phyloP scores from a whole-genome alignment of 2,329 filamentous ascomycete genomes.

The Fusarium sp. region DNA sequence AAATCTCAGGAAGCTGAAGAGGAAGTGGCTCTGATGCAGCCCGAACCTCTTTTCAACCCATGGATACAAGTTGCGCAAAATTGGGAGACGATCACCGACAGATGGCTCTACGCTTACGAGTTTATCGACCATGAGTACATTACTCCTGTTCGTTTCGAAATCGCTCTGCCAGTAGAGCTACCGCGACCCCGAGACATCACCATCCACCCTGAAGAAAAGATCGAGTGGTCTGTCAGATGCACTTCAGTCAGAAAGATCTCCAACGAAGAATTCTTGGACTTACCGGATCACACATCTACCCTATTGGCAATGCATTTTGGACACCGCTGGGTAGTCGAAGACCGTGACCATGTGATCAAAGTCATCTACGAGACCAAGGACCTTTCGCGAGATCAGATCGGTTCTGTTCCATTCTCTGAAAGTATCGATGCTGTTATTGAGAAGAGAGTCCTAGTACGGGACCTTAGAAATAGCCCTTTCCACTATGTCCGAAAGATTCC shows the following conservation, averaged over 20 bases:
- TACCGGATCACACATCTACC: constrained; percentile 59
- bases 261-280: constrained; percentile 18
- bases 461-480: constrained; percentile 53
- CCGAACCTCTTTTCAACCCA: constrained; percentile 58
- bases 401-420: constrained; percentile 45
- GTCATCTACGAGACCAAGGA: constrained; percentile 49
- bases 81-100: constrained; percentile 53
- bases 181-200: constrained; percentile 53
- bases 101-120: constrained; percentile 49
- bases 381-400: constrained; percentile 51
- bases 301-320: constrained; percentile 62
- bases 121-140: constrained; percentile 52
- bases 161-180: constrained; percentile 60
- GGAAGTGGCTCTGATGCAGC: constrained; percentile 49
- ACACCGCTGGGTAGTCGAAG: constrained; percentile 59
- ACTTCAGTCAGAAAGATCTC: constrained; percentile 34
- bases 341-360: constrained; percentile 59
- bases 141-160: constrained; percentile 54
- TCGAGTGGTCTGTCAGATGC: constrained; percentile 52
- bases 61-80: constrained; percentile 59
- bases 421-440: constrained; percentile 36
- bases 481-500: constrained; percentile 57
- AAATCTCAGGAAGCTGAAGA: constrained; percentile 55
- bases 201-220: constrained; percentile 56
- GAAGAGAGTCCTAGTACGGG: constrained; percentile 57